Percentiles rank a stretch among this genome's conserved stretches.
phyloP scores from a whole-genome alignment of 1,284 basidiomycete genomes.

The Xerocomus tenax region DNA sequence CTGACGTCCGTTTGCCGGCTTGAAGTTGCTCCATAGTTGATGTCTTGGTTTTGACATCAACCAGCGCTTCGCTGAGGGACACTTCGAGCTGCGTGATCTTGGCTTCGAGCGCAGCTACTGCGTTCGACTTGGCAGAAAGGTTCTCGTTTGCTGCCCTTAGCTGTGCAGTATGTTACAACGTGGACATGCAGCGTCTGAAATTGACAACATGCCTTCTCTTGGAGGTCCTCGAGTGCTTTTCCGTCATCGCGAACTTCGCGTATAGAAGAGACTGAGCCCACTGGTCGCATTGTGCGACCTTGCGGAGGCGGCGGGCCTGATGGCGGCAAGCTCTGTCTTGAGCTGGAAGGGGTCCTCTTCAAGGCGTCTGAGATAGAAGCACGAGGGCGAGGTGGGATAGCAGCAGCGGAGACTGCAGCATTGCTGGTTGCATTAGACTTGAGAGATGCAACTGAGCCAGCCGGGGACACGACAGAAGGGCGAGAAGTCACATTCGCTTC shows the following conservation, averaged over 20 bases:
- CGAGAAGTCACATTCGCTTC: conserved; percentile 35
- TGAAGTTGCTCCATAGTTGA: conserved; percentile 41
- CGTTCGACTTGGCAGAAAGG: conserved; percentile 44
- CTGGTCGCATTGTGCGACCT: conserved; percentile 36
- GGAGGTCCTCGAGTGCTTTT: conserved; percentile 49
- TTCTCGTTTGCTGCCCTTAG: conserved; percentile 49
- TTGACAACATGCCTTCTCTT: conserved; percentile 44
- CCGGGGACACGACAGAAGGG: conserved; percentile 47
- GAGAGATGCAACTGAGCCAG: conserved; percentile 33
- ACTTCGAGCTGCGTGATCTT: conserved; percentile 44
- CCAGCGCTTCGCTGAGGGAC: conserved; percentile 42
- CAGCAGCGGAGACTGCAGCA: neutral
- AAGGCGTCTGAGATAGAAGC: conserved; percentile 49
- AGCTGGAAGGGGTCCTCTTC: conserved; percentile 37
- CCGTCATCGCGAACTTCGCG: conserved; percentile 56
- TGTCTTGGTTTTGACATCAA: conserved; percentile 43
- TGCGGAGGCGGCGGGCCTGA: conserved; percentile 20
- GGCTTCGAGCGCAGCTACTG: conserved; percentile 43
- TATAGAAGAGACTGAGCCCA: conserved; percentile 61
- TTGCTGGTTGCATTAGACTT: conserved; percentile 28
- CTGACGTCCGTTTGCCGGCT: conserved; percentile 40
- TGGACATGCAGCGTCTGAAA: conserved; percentile 4
- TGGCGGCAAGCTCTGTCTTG: conserved; percentile 35
- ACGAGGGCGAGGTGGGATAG: conserved; percentile 39
- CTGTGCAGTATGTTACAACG: conserved; percentile 32